phyloP scores from a whole-genome alignment of 1,284 basidiomycete species.

The Ceratorhiza oryzae-sativae region DNA sequence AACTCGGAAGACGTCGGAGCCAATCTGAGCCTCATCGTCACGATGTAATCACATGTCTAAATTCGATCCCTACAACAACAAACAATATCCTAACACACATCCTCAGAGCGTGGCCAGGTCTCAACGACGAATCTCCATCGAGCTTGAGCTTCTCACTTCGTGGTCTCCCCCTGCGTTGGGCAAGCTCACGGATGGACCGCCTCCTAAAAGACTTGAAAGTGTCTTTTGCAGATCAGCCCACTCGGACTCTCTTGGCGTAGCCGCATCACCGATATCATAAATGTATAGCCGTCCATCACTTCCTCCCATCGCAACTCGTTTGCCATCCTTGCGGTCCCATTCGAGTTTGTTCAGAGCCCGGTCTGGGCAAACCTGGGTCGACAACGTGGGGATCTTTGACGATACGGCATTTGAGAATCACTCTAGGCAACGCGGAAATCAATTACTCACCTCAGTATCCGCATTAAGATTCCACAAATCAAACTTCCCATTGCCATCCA shows the following conservation, averaged over 20 bases:
- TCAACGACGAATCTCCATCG: conserved; percentile 23
- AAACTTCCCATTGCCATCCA: conserved; percentile 93
- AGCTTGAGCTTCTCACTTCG: conserved; percentile 2
- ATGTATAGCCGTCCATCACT: conserved; percentile 93
- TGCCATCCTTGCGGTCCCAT: conserved; percentile 89
- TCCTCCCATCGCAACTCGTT: conserved; percentile 85
- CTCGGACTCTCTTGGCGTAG: conserved; percentile 81
- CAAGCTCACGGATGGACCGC: conserved; percentile 23
- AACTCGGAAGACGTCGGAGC: conserved; percentile 9
- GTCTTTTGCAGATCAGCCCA: conserved; percentile 91
- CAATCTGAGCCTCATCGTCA: conserved; percentile 18
- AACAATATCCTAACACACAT: too few relatives aligned
- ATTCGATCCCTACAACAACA: conserved; percentile 12
- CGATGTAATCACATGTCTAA: conserved; percentile 2
- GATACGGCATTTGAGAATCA: too few relatives aligned
- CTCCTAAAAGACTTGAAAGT: conserved; percentile 61
- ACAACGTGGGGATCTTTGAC: conserved; percentile 84
- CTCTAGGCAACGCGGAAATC: too few relatives aligned
- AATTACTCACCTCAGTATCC: conserved; percentile 85
- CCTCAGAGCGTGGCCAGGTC: not conserved
- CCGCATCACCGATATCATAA: conserved; percentile 93
- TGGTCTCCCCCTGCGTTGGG: not conserved
- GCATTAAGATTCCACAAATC: conserved; percentile 96
- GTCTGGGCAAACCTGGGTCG: conserved; percentile 72
- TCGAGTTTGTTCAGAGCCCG: conserved; percentile 93